phyloP scores from a whole-genome alignment of 2,329 filamentous ascomycete species.

The Byssochlamys sp. region DNA sequence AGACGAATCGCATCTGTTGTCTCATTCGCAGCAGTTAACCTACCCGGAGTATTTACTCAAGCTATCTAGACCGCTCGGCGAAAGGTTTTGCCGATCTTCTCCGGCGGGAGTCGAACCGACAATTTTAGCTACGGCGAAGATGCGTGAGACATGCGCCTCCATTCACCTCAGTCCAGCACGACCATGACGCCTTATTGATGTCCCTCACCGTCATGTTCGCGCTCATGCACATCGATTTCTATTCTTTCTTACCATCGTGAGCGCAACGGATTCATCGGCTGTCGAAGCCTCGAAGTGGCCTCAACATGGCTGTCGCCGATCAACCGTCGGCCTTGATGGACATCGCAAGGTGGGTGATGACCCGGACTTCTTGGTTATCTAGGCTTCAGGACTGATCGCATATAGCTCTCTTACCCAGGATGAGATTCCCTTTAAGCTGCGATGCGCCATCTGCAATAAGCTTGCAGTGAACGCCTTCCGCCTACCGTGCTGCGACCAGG shows the following conservation, averaged over 20 bases:
- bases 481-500: conserved; percentile 87
- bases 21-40: too few species aligned
- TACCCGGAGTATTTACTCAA: too few species aligned
- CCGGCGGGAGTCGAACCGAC: neutral
- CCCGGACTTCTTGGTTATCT: neutral
- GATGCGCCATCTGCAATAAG: conserved; percentile 87
- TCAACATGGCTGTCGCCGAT: conserved; percentile 29
- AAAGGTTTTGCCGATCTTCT: neutral
- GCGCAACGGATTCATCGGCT: neutral
- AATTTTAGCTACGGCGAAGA: neutral
- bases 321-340: conserved; percentile 34
- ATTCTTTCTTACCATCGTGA: conserved; percentile 6
- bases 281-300: neutral
- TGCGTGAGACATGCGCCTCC: neutral
- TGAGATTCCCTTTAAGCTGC: conserved; percentile 89
- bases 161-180: neutral
- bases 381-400: neutral
- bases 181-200: conserved; percentile 7
- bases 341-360: conserved; percentile 29
- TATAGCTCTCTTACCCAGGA: conserved; percentile 64
- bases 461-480: conserved; percentile 84
- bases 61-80: neutral
- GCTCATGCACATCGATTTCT: conserved; percentile 7
- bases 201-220: conserved; percentile 13
- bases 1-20: too few species aligned